Evolutionary conservation across 768 basidiomycete genomes (phyloP).

Genomic region (Termitomyces sp.): DNA sequence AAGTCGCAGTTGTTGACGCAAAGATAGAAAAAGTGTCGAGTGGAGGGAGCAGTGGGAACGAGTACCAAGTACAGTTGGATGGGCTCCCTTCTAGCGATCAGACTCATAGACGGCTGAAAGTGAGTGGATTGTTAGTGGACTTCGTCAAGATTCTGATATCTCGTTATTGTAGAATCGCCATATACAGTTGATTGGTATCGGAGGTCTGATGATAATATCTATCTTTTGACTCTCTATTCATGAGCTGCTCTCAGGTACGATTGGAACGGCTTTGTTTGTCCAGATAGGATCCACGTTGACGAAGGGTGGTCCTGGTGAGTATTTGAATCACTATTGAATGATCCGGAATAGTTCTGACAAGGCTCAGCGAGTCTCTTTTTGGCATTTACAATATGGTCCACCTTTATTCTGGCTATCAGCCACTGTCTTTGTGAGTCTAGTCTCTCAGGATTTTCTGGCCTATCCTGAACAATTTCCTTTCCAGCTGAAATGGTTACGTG

Average conservation of each 20-base stretch:
- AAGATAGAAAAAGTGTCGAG: neutral
- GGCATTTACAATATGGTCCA: constrained; percentile 45
- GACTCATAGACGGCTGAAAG: constrained; percentile 35
- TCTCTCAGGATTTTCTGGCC: neutral
- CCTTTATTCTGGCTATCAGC: constrained; percentile 42
- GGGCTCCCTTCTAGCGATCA: constrained; percentile 20
- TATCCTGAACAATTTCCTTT: neutral
- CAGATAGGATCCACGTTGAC: constrained; percentile 60
- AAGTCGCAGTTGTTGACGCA: neutral
- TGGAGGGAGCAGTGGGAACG: neutral
- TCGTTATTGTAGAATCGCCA: constrained; percentile 33
- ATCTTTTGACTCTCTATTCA: neutral
- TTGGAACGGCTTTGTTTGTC: constrained; percentile 71
- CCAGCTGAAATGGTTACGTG: constrained; percentile 79
- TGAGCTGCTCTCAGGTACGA: constrained; percentile 42
- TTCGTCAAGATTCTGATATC: neutral
- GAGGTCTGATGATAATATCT: constrained; percentile 22
- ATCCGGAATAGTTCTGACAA: neutral
- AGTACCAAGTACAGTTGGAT: constrained; percentile 11
- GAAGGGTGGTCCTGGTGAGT: constrained; percentile 58
- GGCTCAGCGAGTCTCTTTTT: constrained; percentile 39
- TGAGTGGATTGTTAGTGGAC: constrained; percentile 7
- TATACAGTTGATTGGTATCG: constrained; percentile 47
- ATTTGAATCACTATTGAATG: neutral
- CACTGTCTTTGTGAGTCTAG: constrained; percentile 35